Conservation (phyloP, 257 asterid species). For the Nicotiana tomentosiformis region DNA sequence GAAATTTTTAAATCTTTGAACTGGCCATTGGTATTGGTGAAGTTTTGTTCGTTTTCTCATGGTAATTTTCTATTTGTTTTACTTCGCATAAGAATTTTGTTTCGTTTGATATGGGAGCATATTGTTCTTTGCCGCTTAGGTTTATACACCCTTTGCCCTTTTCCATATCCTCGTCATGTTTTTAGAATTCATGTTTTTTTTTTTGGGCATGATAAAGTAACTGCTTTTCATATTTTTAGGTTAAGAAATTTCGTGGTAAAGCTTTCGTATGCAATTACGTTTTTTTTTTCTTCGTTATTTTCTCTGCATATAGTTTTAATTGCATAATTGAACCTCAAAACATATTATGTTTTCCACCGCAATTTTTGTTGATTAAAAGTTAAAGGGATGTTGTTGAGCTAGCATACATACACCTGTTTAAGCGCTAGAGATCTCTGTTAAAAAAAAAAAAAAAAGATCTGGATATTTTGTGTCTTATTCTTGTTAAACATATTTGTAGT, state of each 20-base stretch:
- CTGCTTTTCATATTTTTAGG: background rate
- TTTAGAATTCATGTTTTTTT: background rate
- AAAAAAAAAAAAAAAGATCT: too few species aligned
- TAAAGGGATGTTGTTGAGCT: background rate
- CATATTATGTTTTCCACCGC: background rate
- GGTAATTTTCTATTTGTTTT: background rate
- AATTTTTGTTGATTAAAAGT: background rate
- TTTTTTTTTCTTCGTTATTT: background rate
- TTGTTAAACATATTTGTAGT: too few species aligned
- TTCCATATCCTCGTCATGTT: background rate
- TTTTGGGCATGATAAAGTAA: background rate
- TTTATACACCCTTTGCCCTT: too few species aligned
- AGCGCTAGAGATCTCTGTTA: background rate
- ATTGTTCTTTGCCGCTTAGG: background rate
- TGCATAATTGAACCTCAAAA: background rate
- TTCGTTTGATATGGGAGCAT: background rate
- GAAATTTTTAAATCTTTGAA: too few species aligned
- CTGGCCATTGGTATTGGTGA: background rate
- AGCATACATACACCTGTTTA: background rate
- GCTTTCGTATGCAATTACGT: background rate
- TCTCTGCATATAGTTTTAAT: background rate
- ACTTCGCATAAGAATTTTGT: background rate
- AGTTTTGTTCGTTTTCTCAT: background rate
- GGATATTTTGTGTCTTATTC: too few species aligned
- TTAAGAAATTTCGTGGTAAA: background rate